Evolutionary conservation across 2,329 filamentous ascomycete genomes (phyloP), one percentile per base, ranked within the genome.

Genomic region (Pseudogymnoascus sp.): DNA sequence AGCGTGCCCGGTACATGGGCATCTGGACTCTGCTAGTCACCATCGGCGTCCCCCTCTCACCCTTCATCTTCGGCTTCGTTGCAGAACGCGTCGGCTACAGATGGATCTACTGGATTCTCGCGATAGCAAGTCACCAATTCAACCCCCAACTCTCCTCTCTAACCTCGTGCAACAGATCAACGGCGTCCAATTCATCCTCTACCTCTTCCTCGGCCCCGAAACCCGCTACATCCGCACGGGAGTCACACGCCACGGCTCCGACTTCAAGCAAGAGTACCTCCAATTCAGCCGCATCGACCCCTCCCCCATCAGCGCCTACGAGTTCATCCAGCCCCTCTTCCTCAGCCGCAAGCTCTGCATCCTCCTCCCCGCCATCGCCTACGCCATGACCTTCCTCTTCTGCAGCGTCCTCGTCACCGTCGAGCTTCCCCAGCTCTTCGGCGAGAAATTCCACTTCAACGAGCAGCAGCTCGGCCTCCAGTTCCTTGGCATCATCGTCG

Each of bases 401-500:
- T 77, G 72, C 35, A 79, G 75, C 40, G 79, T 85, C 8, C 73
- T 85, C 66, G 73, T 80, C 62, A 82, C 82, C 0, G 79, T 87
- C 26, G 84, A 86, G 67, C 81, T 87, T 3, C 84, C 84, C 0
- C 82, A 85, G 63, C 75, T 87, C 1, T 83, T 85, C 65, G 76
- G 78, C 5, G 72, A 77, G 35, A 81, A 81, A 64, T 88, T 85
- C 64, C 76, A 76, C 12, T 79, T 87, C 73, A 81, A 84, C 67
- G 68, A 81, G 0, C 78, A 86, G 70, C 79, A 85, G 64, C 75
- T 86, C 6, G 84, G 84, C 0, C 76, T 87, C 1, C 83, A 86
- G 64, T 84, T 83, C 67, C 72, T 85, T 6, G 79, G 79, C 2
- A 74, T 85, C 59, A 82, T 87, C 59, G 76, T 86, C 35, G 84